These are phyloP conservation scores for Phyllosticta citriasiana DNA, from an alignment of 2,329 filamentous ascomycete species.

Conservation along the genomic window DNA sequence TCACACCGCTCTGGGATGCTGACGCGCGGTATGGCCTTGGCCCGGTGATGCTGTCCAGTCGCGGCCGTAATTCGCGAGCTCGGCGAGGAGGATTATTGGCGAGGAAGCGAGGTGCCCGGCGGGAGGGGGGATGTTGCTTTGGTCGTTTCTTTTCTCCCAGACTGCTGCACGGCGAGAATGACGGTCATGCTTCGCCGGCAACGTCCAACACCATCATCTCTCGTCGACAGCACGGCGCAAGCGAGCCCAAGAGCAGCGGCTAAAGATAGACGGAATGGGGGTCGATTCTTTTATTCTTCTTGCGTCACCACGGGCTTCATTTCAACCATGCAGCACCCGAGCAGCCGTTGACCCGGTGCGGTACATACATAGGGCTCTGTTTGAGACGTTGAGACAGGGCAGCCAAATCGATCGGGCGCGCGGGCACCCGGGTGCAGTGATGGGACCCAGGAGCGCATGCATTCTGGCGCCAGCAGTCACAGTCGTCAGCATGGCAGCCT, in stretches of 20 bases:
- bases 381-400: background rate
- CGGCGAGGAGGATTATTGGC: background rate
- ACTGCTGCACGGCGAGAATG: background rate
- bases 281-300: background rate
- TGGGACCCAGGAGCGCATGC: background rate
- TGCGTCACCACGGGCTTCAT: background rate
- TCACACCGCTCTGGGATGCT: background rate
- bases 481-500: background rate
- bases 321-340: background rate
- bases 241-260: background rate
- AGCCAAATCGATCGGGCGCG: background rate
- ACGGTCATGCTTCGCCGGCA: background rate
- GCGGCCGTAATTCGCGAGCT: background rate
- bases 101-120: background rate
- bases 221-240: background rate
- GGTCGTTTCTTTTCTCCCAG: background rate
- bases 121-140: background rate
- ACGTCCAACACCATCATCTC: too few species aligned
- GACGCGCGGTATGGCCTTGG: background rate
- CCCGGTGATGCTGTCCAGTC: background rate
- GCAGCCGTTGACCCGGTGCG: background rate
- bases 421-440: background rate
- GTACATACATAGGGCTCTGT: background rate
- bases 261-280: background rate
- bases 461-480: background rate